Evolutionary conservation across 2,329 filamentous ascomycete genomes (phyloP), one percentile per base, ranked within the genome.

Genomic region (Eutypa lata): DNA sequence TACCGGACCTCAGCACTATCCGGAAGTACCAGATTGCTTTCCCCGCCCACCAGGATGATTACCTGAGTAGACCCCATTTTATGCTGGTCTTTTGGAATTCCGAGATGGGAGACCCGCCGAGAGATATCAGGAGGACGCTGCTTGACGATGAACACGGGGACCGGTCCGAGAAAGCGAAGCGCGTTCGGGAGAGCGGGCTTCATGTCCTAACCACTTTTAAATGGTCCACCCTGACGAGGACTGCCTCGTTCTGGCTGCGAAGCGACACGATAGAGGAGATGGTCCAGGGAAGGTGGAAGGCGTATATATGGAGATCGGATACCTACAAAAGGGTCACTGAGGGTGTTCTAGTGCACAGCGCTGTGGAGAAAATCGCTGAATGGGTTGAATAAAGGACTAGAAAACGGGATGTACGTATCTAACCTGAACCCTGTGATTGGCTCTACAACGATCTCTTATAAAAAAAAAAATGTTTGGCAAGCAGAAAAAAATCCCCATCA

Each of bases 211-310:
- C 47, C 3, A 51, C 55, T 8, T 48, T 59, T 28, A 49, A n/a
- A 21, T 59, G 50, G 31, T 50, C 50, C n/a, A 47, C 47, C 2
- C 44, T 52, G 11, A 55, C 43, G 14, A 33, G 46, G 8, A 54
- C 46, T 10, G 54, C 50, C 3, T 52, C 49, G 11, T 58, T 57
- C 43, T 59, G 55, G 55, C 50, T 54, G 38, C 35, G 53, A 16
- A 49, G 19, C 24, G 58, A 58, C 24, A 16, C 55, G 3, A 47
- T 53, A 19, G 43, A 53, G 33, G 26, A 31, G 26, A 31, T 10
- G 26, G 33, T n/a, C 7, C 43, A n/a, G 19, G 50, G 48, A 8
- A 43, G 38, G 2, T 59, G 52, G 55, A 42, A 37, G 26, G 49
- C 37, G 26, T 56, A 47, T 10, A 35, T 54, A 11, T 54, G 46